A percentile compares a stretch with the other conserved stretches of the same genome.
These are phyloP conservation scores for Magnolia sinica DNA, from an alignment of 164 flowering plant species.

Conservation along the genomic window DNA sequence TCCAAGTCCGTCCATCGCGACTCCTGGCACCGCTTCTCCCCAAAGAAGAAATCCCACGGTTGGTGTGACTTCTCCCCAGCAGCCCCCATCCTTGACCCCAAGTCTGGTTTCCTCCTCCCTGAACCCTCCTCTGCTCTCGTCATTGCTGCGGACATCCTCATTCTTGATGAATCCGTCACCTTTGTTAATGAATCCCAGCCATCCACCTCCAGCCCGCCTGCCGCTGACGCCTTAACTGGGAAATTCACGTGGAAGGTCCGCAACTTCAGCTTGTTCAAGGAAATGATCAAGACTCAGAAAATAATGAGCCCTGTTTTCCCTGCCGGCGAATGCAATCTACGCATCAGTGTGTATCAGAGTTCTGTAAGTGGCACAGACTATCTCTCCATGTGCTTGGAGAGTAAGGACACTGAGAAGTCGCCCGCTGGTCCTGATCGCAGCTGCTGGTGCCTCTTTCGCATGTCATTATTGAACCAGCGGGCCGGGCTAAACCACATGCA, in stretches of 20 bases:
- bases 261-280: conserved; percentile 84
- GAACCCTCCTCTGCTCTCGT: conserved; percentile 43
- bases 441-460: conserved; percentile 96
- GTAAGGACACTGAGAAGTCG: conserved; percentile 84
- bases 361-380: conserved; percentile 76
- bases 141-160: conserved; percentile 77
- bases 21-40: conserved; percentile 89
- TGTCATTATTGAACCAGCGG: conserved; percentile 91
- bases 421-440: conserved; percentile 3
- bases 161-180: conserved; percentile 66
- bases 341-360: conserved; percentile 95
- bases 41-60: conserved; percentile 93
- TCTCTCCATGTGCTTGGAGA: conserved; percentile 94
- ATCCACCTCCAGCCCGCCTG: conserved; percentile 17
- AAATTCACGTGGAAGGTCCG: conserved; percentile 96
- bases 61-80: conserved; percentile 94
- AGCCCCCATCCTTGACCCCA: conserved; percentile 57
- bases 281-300: conserved; percentile 95
- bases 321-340: conserved; percentile 85
- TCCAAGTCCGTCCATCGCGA: conserved; percentile 74
- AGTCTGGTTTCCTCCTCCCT: conserved; percentile 49
- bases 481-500: conserved; percentile 82
- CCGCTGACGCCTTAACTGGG: conserved; percentile 71
- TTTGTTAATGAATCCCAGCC: conserved; percentile 40
- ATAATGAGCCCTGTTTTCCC: conserved; percentile 92